phyloP scores from a whole-genome alignment of 1,139 yeast genomes.

The Protomyces lactucae-debilis region DNA sequence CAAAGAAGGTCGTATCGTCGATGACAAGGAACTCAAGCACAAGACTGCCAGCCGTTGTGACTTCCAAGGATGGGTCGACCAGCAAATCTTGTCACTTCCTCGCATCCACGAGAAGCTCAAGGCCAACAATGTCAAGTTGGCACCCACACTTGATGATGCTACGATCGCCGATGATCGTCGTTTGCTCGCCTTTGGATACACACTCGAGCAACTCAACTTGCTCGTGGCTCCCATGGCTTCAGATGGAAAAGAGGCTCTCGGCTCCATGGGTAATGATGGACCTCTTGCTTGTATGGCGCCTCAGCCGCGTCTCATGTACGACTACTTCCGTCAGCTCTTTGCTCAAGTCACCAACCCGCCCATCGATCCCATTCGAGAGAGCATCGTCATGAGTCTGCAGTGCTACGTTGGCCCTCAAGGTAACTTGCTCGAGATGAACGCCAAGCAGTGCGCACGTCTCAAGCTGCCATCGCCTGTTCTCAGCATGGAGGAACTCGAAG shows the following conservation, averaged over 20 bases:
- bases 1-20: constrained; percentile 85
- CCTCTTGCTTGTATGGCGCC: constrained; percentile 95
- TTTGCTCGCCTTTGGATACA: constrained; percentile 81
- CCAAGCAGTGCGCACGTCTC: constrained; percentile 85
- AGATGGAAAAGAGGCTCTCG: constrained; percentile 88
- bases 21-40: constrained; percentile 79
- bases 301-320: constrained; percentile 85
- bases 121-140: constrained; percentile 46
- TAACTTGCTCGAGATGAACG: constrained; percentile 84
- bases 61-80: constrained; percentile 88
- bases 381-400: constrained; percentile 93
- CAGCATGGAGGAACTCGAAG: constrained; percentile 64
- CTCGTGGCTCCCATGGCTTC: constrained; percentile 90
- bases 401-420: constrained; percentile 98
- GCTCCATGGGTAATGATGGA: constrained; percentile 98
- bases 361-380: constrained; percentile 95
- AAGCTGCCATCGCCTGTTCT: constrained; percentile 77
- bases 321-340: constrained; percentile 90
- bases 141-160: constrained; percentile 35
- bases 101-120: constrained; percentile 62
- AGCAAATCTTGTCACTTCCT: constrained; percentile 76
- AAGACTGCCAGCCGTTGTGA: constrained; percentile 81
- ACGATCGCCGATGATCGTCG: constrained; percentile 59
- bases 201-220: constrained; percentile 81
- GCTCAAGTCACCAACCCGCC: constrained; percentile 99